Evolutionary conservation across 2,329 filamentous ascomycete species (phyloP), one percentile per base, ranked within the genome.

Genomic region (Hysterium pulicare): DNA sequence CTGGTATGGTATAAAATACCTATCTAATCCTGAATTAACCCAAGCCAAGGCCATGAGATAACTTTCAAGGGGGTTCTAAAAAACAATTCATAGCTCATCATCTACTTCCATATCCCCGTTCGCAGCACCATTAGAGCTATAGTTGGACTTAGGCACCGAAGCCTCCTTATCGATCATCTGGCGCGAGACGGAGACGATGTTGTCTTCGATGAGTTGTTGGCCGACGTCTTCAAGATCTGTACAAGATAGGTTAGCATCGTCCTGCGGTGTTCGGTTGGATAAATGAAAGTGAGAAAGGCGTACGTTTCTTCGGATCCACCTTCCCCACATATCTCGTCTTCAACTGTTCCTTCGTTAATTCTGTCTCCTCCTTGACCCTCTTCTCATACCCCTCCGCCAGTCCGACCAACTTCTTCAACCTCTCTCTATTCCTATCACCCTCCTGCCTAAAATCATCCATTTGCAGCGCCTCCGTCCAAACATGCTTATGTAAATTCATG

Each of bases 111-210:
- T 61, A 31, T 65, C 62, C 20, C 56, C 59, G 16, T 60, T 49
- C 8, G 54, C 48, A 16, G 53, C 53, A 21, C 55, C 61, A 28
- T 58, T 62, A 31, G 59, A 55, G 47, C 55, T 48, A 10, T 46
- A 39, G 34, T 55, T 61, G 4, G 57, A 47, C 45, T 67, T 67
- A 81, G 91, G 88, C 70, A 95, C 87, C 4, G 90, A 93, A 3
- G 93, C 93, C 70, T 98, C 93, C 74, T 97, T 97, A 74, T 97
- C 93, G 61, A 98, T 97, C 91, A 98, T 96, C 70, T 97, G 93
- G 67, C 91, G 80, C 52, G 90, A 94, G n/a, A 98, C 90, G 3
- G 90, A 88, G 10, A 98, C 93, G 52, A 98, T 98, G 71, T 98
- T 98, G 79, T 98, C 93, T 73, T 98, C 94, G 60, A 98, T 97